Evolutionary conservation across 805 yeast species (phyloP).

Genomic region (Yarrowia divulgata): DNA sequence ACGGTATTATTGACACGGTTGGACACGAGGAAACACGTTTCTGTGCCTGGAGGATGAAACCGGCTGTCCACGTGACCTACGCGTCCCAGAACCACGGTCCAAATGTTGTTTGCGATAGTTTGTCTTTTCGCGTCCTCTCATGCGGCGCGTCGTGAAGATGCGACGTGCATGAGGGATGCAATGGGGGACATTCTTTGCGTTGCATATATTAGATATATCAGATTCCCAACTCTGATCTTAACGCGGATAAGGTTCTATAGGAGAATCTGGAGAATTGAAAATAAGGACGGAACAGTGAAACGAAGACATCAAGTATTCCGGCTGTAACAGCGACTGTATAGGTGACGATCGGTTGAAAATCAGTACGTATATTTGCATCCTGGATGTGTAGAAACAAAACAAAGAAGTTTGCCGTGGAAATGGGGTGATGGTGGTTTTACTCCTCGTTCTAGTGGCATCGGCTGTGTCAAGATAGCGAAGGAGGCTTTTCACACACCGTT

Average conservation of each 20-base stretch:
- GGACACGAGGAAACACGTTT: background rate
- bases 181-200: constrained; percentile 32
- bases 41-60: background rate
- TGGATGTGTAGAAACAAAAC: background rate
- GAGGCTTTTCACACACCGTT: background rate
- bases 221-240: constrained; percentile 10
- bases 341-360: background rate
- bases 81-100: background rate
- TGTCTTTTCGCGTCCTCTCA: background rate
- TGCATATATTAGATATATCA: constrained; percentile 28
- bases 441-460: no score
- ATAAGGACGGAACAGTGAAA: no score
- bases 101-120: background rate
- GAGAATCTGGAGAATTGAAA: constrained; percentile 9
- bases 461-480: no score
- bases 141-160: constrained; percentile 21
- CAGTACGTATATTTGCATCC: background rate
- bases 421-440: no score
- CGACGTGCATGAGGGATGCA: background rate
- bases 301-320: background rate
- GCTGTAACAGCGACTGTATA: background rate
- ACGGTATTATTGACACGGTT: background rate
- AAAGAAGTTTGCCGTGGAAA: background rate
- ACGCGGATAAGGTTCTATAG: constrained; percentile 10
- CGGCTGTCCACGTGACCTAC: background rate